Conservation (phyloP, 1,139 yeast species). For the Hemisphaericaspora xylanilytica region DNA sequence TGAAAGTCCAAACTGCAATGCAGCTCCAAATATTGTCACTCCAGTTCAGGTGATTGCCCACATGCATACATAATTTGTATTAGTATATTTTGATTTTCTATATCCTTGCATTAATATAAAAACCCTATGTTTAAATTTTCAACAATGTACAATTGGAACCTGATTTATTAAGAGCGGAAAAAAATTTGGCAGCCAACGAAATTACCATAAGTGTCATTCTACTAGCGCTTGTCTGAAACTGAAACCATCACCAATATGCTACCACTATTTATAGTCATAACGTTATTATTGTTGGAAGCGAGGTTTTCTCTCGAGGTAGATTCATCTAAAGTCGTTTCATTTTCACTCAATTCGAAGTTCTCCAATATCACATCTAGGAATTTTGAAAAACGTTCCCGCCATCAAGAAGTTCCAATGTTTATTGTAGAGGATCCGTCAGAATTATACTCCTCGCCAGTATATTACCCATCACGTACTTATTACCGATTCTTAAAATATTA, state of each 20-base stretch:
- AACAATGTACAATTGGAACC: no score
- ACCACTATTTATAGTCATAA: background rate
- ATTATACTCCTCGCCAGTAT: slow-evolving; percentile 27
- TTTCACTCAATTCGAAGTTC: slow-evolving; percentile 13
- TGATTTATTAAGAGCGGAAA: no score
- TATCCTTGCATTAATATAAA: background rate
- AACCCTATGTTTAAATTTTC: background rate
- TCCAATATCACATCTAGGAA: slow-evolving; percentile 8
- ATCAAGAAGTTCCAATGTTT: slow-evolving; percentile 35
- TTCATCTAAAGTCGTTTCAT: slow-evolving; percentile 9
- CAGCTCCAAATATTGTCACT: slow-evolving; percentile 44
- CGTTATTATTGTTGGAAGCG: background rate
- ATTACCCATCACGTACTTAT: slow-evolving; percentile 35
- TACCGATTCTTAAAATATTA: slow-evolving; percentile 1
- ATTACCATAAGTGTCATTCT: background rate
- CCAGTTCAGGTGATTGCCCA: slow-evolving; percentile 48
- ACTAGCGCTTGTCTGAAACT: background rate
- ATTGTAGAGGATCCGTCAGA: slow-evolving; percentile 28
- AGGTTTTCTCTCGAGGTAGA: slow-evolving; percentile 5
- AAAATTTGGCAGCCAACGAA: slow-evolving; percentile 4
- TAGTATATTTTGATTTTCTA: background rate
- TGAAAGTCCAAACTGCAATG: slow-evolving; percentile 26
- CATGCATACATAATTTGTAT: slow-evolving; percentile 18
- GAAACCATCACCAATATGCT: background rate
- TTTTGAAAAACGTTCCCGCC: slow-evolving; percentile 29